Conservation (phyloP, 805 yeast species). For the Tanozyma kutaoensis region DNA sequence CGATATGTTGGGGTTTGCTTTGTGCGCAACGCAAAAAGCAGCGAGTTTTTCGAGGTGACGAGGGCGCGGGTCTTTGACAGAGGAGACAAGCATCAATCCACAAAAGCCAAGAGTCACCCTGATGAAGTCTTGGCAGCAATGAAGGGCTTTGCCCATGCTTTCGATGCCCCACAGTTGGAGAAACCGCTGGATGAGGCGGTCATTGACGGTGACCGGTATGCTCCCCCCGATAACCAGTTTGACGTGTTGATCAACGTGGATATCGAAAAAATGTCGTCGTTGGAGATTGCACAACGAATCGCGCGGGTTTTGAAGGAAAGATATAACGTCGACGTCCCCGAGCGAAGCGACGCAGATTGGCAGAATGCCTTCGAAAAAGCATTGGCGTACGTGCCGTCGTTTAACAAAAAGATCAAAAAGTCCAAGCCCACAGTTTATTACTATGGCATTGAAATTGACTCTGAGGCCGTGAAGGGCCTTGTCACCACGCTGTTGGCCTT, state of each 20-base stretch:
- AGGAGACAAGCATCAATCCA: not conserved
- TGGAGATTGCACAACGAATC: not conserved
- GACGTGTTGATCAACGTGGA: not conserved
- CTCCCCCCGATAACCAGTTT: not conserved
- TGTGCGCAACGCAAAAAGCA: not conserved
- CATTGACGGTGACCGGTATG: not conserved
- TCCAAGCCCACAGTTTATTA: no score
- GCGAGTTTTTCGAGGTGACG: not conserved
- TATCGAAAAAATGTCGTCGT: not conserved
- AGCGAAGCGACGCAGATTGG: not conserved
- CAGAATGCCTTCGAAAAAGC: not conserved
- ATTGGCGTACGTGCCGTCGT: not conserved
- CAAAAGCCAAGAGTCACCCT: not conserved
- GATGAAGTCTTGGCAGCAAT: not conserved
- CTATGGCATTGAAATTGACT: no score
- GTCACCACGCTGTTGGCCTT: no score
- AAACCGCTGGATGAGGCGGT: not conserved
- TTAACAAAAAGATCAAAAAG: not conserved
- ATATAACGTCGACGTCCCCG: not conserved
- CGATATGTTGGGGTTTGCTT: not conserved
- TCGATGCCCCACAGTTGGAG: not conserved
- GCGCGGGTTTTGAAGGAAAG: not conserved
- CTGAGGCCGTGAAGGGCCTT: no score
- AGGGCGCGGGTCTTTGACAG: not conserved
- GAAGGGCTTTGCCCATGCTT: not conserved